phyloP scores from a whole-genome alignment of 352 stramenopile species.

The Pythium utonaiense region DNA sequence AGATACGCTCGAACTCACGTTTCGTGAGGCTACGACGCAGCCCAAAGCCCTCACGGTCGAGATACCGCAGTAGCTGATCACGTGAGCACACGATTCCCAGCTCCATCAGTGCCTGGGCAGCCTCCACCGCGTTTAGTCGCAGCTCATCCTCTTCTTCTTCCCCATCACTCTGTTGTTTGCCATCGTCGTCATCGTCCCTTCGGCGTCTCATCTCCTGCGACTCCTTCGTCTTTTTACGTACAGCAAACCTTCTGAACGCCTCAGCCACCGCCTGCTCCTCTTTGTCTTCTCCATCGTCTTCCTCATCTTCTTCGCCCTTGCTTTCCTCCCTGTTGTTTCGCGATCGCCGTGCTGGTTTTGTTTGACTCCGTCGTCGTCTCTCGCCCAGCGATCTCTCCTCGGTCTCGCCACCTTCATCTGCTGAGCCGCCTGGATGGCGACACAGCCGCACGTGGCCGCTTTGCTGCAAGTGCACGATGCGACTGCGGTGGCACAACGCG shows the following conservation, averaged over 20 bases:
- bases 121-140: constrained; percentile 33
- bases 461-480: constrained; percentile 69
- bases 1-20: constrained; percentile 38
- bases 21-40: constrained; percentile 30
- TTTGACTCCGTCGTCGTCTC: constrained; percentile 4
- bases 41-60: constrained; percentile 45
- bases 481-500: constrained; percentile 45
- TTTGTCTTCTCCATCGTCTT: constrained; percentile 14
- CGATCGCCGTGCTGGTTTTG: not conserved
- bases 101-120: constrained; percentile 67
- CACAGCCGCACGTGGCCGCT: constrained; percentile 69
- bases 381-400: constrained; percentile 1
- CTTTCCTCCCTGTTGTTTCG: constrained; percentile 7
- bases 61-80: constrained; percentile 55
- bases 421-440: constrained; percentile 8
- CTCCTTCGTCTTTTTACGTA: not conserved
- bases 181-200: constrained; percentile 13
- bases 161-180: constrained; percentile 32
- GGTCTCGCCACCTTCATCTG: not conserved
- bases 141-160: constrained; percentile 19
- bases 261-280: constrained; percentile 3
- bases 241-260: constrained; percentile 25
- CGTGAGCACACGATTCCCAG: constrained; percentile 55
- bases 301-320: constrained; percentile 5
- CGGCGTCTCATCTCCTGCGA: not conserved